Percentiles rank a stretch among this genome's conserved stretches.
phyloP scores from a whole-genome alignment of 2,329 filamentous ascomycete species.

The Colletotrichum echinochloae region DNA sequence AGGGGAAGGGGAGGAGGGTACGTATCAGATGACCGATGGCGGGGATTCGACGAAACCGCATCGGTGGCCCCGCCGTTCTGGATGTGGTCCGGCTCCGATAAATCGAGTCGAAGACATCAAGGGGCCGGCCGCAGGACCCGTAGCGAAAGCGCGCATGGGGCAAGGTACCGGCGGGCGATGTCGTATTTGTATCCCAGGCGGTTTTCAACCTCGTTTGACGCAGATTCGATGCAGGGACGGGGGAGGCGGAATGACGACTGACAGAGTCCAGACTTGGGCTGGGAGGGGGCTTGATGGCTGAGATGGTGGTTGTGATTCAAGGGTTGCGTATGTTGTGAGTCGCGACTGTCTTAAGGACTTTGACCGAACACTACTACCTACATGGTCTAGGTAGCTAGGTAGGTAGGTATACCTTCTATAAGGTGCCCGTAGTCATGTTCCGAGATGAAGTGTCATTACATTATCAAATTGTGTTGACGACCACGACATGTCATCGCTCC shows the following conservation, averaged over 20 bases:
- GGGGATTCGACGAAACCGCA: not conserved
- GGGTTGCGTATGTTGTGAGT: conserved; percentile 15
- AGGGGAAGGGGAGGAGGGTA: not conserved
- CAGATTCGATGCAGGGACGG: conserved; percentile 29
- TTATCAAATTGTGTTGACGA: not conserved
- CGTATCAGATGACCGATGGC: not conserved
- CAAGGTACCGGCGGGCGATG: not conserved
- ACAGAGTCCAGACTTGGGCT: conserved; percentile 2
- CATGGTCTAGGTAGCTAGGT: no score
- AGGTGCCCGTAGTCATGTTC: not conserved
- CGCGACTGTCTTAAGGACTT: conserved; percentile 14
- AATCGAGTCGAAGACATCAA: not conserved
- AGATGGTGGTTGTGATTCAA: conserved; percentile 8
- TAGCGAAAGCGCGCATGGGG: conserved; percentile 9
- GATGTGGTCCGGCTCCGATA: conserved; percentile 19
- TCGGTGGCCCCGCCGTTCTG: not conserved
- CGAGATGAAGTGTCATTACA: not conserved
- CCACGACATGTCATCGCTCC: not conserved
- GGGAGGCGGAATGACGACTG: conserved; percentile 10
- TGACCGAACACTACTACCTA: not conserved
- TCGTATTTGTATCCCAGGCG: not conserved
- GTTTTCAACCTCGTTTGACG: conserved; percentile 26
- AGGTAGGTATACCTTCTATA: not conserved
- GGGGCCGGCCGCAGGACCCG: conserved; percentile 2
- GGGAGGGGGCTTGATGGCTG: not conserved